These are phyloP conservation scores for Candida schatavii DNA, from an alignment of 805 yeast species.

Conservation along the genomic window DNA sequence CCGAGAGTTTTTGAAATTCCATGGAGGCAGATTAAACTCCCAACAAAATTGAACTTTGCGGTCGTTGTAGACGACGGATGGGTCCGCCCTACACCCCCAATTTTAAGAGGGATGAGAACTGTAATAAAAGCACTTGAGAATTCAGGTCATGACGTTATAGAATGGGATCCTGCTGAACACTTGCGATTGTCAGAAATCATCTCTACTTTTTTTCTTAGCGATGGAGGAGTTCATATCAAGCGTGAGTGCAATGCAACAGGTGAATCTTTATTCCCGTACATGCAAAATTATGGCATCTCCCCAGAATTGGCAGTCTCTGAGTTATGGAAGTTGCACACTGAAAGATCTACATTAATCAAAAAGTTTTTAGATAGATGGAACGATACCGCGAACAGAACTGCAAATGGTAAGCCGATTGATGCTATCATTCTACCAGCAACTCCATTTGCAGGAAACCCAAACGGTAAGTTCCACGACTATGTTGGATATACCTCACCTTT, in stretches of 20 bases:
- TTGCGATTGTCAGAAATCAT: conserved; percentile 27
- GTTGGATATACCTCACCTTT: conserved; percentile 50
- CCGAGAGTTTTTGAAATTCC: conserved; percentile 50
- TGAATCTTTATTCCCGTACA: conserved; percentile 44
- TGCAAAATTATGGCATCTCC: conserved; percentile 36
- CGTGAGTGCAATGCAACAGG: conserved; percentile 35
- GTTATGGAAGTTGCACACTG: conserved; percentile 40
- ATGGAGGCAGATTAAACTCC: conserved; percentile 39
- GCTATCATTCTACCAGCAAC: conserved; percentile 47
- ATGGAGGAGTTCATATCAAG: conserved; percentile 41
- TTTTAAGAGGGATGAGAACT: conserved; percentile 42
- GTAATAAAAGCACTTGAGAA: conserved; percentile 29
- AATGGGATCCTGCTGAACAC: conserved; percentile 44
- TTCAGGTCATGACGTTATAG: conserved; percentile 52
- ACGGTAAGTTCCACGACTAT: conserved; percentile 27
- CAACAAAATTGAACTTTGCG: conserved; percentile 42
- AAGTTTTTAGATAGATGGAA: conserved; percentile 31
- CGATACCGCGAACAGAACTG: conserved; percentile 9
- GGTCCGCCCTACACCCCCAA: conserved; percentile 55
- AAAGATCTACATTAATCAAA: conserved; percentile 35
- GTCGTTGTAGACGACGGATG: conserved; percentile 42
- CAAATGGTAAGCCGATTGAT: conserved; percentile 48
- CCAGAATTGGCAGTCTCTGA: conserved; percentile 35
- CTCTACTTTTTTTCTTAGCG: conserved; percentile 41
- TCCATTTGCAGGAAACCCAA: conserved; percentile 41